These are phyloP conservation scores for Excoecaria cochinchinensis DNA, from an alignment of 345 rosid genomes.

Conservation along the genomic window DNA sequence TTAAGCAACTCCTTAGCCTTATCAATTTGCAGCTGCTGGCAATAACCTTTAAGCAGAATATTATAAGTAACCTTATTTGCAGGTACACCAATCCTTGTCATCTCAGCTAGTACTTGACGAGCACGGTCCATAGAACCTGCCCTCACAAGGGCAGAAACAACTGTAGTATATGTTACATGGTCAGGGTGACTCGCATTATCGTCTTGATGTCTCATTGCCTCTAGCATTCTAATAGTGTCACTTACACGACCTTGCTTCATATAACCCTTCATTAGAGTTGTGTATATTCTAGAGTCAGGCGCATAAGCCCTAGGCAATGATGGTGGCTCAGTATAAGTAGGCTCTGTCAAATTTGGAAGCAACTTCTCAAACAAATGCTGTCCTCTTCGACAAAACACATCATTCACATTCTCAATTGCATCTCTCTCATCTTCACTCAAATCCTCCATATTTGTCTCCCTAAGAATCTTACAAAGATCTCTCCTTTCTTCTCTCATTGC, in stretches of 20 bases:
- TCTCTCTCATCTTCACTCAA: conserved; percentile 41
- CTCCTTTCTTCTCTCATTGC: conserved; percentile 86
- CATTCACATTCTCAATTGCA: conserved; percentile 20
- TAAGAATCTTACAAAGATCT: conserved; percentile 72
- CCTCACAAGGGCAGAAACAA: conserved; percentile 80
- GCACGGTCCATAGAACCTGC: conserved; percentile 81
- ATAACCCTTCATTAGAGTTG: conserved; percentile 93
- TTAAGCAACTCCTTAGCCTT: conserved; percentile 68
- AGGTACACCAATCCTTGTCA: conserved; percentile 74
- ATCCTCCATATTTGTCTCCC: conserved; percentile 52
- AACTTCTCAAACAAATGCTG: conserved; percentile 50
- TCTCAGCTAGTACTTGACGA: conserved; percentile 72
- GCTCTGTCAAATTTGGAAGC: conserved; percentile 60
- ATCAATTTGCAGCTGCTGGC: conserved; percentile 72
- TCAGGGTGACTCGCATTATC: conserved; percentile 74
- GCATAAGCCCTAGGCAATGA: conserved; percentile 59
- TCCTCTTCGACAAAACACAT: conserved; percentile 1
- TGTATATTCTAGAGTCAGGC: conserved; percentile 79
- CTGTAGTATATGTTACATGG: conserved; percentile 86
- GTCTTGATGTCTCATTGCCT: conserved; percentile 79
- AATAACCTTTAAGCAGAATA: conserved; percentile 87
- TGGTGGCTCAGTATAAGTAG: conserved; percentile 44
- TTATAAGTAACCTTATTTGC: conserved; percentile 85
- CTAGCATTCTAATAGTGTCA: conserved; percentile 73
- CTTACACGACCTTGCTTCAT: conserved; percentile 77